Percentiles rank a stretch among this genome's conserved stretches.
These are phyloP conservation scores for Lasiodiplodia sp. DNA, from an alignment of 2,329 filamentous ascomycete species.

Conservation along the genomic window DNA sequence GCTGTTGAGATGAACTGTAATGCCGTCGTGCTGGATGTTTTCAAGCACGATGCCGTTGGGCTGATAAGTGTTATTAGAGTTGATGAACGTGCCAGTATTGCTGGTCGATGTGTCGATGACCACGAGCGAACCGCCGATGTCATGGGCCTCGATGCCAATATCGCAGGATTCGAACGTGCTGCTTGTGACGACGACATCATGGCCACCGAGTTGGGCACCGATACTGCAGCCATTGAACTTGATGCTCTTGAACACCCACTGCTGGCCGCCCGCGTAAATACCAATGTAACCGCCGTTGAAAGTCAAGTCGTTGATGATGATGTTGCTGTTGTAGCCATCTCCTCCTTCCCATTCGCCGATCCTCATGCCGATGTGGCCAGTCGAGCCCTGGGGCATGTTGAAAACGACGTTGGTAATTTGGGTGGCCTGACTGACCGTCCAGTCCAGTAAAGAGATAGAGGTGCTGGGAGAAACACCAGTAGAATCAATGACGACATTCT, in stretches of 20 bases:
- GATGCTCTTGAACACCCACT: conserved; percentile 45
- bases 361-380: conserved; percentile 48
- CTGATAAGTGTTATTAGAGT: not conserved
- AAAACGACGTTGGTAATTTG: conserved; percentile 41
- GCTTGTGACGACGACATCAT: conserved; percentile 25
- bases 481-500: conserved; percentile 40
- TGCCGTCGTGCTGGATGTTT: conserved; percentile 22
- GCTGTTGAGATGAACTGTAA: conserved; percentile 7
- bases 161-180: conserved; percentile 19
- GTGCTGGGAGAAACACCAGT: conserved; percentile 32
- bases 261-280: conserved; percentile 43
- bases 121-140: conserved; percentile 20
- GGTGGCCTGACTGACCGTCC: conserved; percentile 41
- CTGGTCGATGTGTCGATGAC: conserved; percentile 16
- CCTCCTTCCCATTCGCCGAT: conserved; percentile 42
- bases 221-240: conserved; percentile 27
- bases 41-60: conserved; percentile 29
- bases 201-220: conserved; percentile 5
- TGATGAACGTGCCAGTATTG: conserved; percentile 21
- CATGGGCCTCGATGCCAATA: conserved; percentile 13
- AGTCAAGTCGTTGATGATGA: conserved; percentile 27
- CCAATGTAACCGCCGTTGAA: conserved; percentile 36
- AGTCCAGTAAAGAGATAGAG: conserved; percentile 37
- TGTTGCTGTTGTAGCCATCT: conserved; percentile 39
- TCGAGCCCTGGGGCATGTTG: conserved; percentile 43